Evolutionary conservation across 768 basidiomycete genomes (phyloP), one percentile per base, ranked within the genome.

Genomic region (Hericium alpestre): DNA sequence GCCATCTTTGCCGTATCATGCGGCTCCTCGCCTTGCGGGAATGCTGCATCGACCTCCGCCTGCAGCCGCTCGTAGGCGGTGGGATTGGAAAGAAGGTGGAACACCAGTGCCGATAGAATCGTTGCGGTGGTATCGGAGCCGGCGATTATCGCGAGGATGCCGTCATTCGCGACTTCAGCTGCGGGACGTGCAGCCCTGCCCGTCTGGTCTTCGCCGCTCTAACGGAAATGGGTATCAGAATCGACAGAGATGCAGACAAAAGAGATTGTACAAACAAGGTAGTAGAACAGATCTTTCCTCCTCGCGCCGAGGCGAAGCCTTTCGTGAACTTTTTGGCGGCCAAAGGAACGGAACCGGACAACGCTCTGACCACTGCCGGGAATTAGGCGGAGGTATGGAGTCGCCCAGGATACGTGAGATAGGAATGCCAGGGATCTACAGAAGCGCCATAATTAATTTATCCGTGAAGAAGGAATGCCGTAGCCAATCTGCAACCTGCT

Each of bases 401-500:
- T 25, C 12, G 27, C 12, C 79, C 78, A 80, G 9, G 78, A 78
- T 2, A 78, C 65, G 48, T 77, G 74, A 15, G 72, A 71, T 68
- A 79, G 69, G 58, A 78, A 66, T 8, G 78, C 66, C 3, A 74
- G 73, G 56, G 70, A 67, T 54, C 76, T 78, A 51, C 8, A 56
- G 55, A 22, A 58, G 32, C 6, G 32, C 32, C 32, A 32, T 32
- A 10, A 32, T 32, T 32, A 32, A 32, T 32, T 7, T 1, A 32
- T 32, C 32, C 32, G 8, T 32, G 8, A 32, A 6, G 9, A 10
- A 32, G 32, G 32, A 32, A 32, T 32, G 32, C 32, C 9, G 32
- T 32, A 32, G 32, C 32, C 32, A 9, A 32, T 32, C 32, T 32
- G 32, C 32, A 6, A 8, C 9, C 32, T 9, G 32, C 32, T 8